These are phyloP conservation scores for Pichiaceae sp. DNA, from an alignment of 1,139 yeast species.

Conservation along the genomic window DNA sequence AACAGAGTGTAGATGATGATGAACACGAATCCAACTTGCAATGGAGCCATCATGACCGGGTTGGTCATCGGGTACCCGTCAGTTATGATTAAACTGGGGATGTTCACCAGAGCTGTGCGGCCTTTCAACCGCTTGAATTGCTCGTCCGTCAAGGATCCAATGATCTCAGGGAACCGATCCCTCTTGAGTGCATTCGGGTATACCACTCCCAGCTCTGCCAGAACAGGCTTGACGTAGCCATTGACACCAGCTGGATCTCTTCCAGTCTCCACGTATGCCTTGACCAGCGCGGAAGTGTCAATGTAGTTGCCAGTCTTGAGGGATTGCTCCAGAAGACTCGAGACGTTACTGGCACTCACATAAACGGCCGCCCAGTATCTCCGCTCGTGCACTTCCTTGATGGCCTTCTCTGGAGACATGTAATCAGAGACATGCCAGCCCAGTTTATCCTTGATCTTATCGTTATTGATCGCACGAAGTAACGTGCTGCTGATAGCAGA, in stretches of 20 bases:
- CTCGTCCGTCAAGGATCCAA: slow-evolving; percentile 20
- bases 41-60: slow-evolving; percentile 50
- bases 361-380: slow-evolving; percentile 48
- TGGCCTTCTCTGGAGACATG: slow-evolving; percentile 18
- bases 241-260: slow-evolving; percentile 40
- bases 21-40: slow-evolving; percentile 71
- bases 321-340: slow-evolving; percentile 27
- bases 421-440: slow-evolving; percentile 32
- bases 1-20: slow-evolving; percentile 56
- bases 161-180: slow-evolving; percentile 22
- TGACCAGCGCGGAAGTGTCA: slow-evolving; percentile 25
- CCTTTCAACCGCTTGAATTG: slow-evolving; percentile 15
- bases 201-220: slow-evolving; percentile 24
- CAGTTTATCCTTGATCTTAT: slow-evolving; percentile 23
- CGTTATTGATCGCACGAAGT: slow-evolving; percentile 18
- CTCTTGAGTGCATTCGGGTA: slow-evolving; percentile 21
- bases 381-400: slow-evolving; percentile 37
- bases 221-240: slow-evolving; percentile 32
- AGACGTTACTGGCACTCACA: slow-evolving; percentile 24
- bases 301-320: slow-evolving; percentile 22
- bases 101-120: slow-evolving; percentile 22
- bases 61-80: slow-evolving; percentile 47
- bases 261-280: slow-evolving; percentile 41
- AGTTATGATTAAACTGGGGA: slow-evolving; percentile 29
- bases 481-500: slow-evolving; percentile 32